Conservation (phyloP, 2,329 filamentous ascomycete genomes). For the Venturia carpophila region DNA sequence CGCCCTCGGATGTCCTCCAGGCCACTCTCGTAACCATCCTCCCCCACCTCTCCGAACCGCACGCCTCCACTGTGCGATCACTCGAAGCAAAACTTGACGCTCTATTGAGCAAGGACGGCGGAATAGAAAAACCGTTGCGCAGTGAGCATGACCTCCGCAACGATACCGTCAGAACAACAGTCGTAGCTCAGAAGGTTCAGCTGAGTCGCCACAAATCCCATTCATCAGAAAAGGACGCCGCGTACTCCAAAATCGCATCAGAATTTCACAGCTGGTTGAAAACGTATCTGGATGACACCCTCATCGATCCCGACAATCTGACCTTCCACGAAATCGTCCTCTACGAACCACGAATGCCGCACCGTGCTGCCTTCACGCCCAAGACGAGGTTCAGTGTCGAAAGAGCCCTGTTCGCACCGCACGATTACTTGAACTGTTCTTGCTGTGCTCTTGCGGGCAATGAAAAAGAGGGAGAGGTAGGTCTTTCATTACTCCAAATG, state of each 20-base stretch:
- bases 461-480: slow-evolving; percentile 36
- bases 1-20: slow-evolving; percentile 47
- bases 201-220: slow-evolving; percentile 66
- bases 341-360: slow-evolving; percentile 63
- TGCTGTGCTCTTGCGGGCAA: slow-evolving; percentile 48
- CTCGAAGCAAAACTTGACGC: slow-evolving; percentile 19
- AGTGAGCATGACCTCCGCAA: slow-evolving; percentile 67
- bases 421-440: slow-evolving; percentile 68
- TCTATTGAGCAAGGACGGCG: slow-evolving; percentile 5
- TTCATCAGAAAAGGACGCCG: slow-evolving; percentile 61
- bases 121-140: slow-evolving; percentile 43
- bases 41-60: slow-evolving; percentile 22
- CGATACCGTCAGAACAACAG: slow-evolving; percentile 64
- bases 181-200: slow-evolving; percentile 74
- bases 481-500: slow-evolving; percentile 9
- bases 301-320: slow-evolving; percentile 45
- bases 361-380: slow-evolving; percentile 67
- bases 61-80: slow-evolving; percentile 31
- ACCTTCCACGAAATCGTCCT: slow-evolving; percentile 66
- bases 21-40: slow-evolving; percentile 36
- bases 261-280: slow-evolving; percentile 45
- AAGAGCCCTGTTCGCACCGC: slow-evolving; percentile 61
- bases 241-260: slow-evolving; percentile 60
- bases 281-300: slow-evolving; percentile 37
- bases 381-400: slow-evolving; percentile 63